phyloP scores from a whole-genome alignment of 2,329 filamentous ascomycete genomes.

The Pseudohalonectria lignicola region DNA sequence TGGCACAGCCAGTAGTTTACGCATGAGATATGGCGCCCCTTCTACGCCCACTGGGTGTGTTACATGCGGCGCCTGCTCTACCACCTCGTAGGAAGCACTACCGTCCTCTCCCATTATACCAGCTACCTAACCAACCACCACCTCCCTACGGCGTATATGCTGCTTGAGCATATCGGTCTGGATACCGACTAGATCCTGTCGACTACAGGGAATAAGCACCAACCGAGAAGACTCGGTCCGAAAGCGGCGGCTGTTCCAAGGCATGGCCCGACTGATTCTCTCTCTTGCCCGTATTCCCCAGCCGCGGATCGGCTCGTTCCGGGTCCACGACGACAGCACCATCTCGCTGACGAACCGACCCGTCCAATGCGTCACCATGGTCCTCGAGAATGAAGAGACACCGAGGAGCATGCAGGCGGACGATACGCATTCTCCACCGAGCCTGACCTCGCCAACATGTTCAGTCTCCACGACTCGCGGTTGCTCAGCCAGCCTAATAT shows the following conservation, averaged over 20 bases:
- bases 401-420: conserved; percentile 15
- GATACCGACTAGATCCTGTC: conserved; percentile 16
- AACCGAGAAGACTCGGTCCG: conserved; percentile 8
- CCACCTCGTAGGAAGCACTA: not conserved
- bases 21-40: not conserved
- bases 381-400: conserved; percentile 11
- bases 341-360: conserved; percentile 7
- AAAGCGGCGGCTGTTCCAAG: conserved; percentile 16
- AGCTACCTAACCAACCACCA: not conserved
- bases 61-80: not conserved
- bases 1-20: not conserved
- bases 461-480: conserved; percentile 14
- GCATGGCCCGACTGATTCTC: conserved; percentile 17
- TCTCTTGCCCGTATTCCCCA: conserved; percentile 16
- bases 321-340: conserved; percentile 14
- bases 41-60: not conserved
- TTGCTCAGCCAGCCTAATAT: conserved; percentile 15
- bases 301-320: conserved; percentile 16
- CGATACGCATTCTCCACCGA: conserved; percentile 19
- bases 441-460: conserved; percentile 13
- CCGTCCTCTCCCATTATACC: not conserved
- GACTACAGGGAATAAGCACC: conserved; percentile 9
- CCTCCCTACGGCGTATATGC: conserved; percentile 10
- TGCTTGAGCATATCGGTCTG: conserved; percentile 13
- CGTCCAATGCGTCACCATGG: not conserved